Percentiles rank a stretch among this genome's conserved stretches.
Evolutionary conservation across 2,329 filamentous ascomycete genomes (phyloP).

Genomic region (Calonectria pseudoturangicola): DNA sequence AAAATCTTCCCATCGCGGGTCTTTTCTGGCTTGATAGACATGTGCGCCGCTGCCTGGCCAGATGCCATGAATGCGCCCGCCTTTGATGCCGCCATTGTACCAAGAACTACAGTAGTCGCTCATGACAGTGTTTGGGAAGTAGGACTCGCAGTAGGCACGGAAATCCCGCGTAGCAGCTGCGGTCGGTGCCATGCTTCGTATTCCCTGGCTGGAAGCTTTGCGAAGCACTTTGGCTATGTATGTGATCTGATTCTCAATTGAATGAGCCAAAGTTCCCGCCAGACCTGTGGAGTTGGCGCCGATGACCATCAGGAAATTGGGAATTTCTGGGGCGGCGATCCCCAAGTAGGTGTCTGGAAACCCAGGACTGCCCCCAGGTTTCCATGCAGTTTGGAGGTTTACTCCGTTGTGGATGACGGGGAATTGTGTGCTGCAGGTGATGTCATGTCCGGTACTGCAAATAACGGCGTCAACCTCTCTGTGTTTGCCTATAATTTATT

Average conservation of each 20-base stretch:
- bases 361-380: slow-evolving; percentile 15
- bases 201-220: slow-evolving; percentile 25
- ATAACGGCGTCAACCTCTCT: slow-evolving; percentile 27
- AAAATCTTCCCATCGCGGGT: slow-evolving; percentile 33
- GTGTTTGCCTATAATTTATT: slow-evolving; percentile 10
- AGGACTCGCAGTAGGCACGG: slow-evolving; percentile 29
- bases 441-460: slow-evolving; percentile 23
- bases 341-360: slow-evolving; percentile 27
- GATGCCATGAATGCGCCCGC: slow-evolving; percentile 23
- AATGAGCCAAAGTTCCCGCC: slow-evolving; percentile 19
- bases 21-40: slow-evolving; percentile 10
- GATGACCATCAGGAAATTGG: slow-evolving; percentile 19
- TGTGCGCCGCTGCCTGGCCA: slow-evolving; percentile 34
- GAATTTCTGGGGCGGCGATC: slow-evolving; percentile 3
- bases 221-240: slow-evolving; percentile 29
- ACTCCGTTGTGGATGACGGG: slow-evolving; percentile 1
- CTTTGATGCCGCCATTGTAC: slow-evolving; percentile 29
- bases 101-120: slow-evolving; percentile 32
- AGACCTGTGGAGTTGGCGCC: slow-evolving; percentile 24
- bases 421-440: slow-evolving; percentile 25
- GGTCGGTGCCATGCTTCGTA: slow-evolving; percentile 26
- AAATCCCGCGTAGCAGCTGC: slow-evolving; percentile 15
- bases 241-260: slow-evolving; percentile 28
- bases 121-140: slow-evolving; percentile 26
- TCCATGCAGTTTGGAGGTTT: slow-evolving; percentile 22